Conservation (phyloP, 2,329 filamentous ascomycete genomes). For the Boeremia lycopersici region DNA sequence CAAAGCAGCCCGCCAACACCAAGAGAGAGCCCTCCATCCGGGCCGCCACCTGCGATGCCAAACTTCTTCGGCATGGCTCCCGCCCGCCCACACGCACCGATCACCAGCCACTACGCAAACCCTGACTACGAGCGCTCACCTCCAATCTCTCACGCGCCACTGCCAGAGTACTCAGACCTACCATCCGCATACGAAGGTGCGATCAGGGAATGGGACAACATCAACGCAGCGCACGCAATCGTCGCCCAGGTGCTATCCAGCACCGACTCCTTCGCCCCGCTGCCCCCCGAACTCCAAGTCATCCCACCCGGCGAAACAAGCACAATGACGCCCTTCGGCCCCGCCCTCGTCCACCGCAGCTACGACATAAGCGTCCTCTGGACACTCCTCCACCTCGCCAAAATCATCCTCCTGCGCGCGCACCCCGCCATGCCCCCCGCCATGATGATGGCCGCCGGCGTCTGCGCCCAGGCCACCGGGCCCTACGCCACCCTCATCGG, state of each 20-base stretch:
- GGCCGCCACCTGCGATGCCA: slow-evolving; percentile 44
- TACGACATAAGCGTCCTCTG: slow-evolving; percentile 88
- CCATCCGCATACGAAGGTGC: slow-evolving; percentile 72
- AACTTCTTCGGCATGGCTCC: slow-evolving; percentile 60
- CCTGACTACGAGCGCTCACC: slow-evolving; percentile 29
- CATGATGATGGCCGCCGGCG: slow-evolving; percentile 82
- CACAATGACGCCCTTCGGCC: slow-evolving; percentile 76
- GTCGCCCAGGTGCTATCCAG: slow-evolving; percentile 65
- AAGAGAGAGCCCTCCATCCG: slow-evolving; percentile 14
- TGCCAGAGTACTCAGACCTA: slow-evolving; percentile 56
- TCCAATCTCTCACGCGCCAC: slow-evolving; percentile 19
- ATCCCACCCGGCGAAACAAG: slow-evolving; percentile 51
- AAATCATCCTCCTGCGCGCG: slow-evolving; percentile 79
- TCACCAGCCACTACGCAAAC: slow-evolving; percentile 51
- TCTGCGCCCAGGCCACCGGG: slow-evolving; percentile 75
- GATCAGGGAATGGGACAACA: slow-evolving; percentile 76
- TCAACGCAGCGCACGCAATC: slow-evolving; percentile 71
- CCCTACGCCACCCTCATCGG: slow-evolving; percentile 76
- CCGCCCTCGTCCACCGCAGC: slow-evolving; percentile 79
- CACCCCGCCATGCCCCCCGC: slow-evolving; percentile 92
- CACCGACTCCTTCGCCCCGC: slow-evolving; percentile 75
- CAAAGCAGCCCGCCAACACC: slow-evolving; percentile 19
- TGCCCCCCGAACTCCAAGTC: slow-evolving; percentile 70
- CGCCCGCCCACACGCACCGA: slow-evolving; percentile 47
- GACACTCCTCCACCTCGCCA: slow-evolving; percentile 83